Conservation (phyloP, 352 stramenopile species). For the Pythium graminicola region DNA sequence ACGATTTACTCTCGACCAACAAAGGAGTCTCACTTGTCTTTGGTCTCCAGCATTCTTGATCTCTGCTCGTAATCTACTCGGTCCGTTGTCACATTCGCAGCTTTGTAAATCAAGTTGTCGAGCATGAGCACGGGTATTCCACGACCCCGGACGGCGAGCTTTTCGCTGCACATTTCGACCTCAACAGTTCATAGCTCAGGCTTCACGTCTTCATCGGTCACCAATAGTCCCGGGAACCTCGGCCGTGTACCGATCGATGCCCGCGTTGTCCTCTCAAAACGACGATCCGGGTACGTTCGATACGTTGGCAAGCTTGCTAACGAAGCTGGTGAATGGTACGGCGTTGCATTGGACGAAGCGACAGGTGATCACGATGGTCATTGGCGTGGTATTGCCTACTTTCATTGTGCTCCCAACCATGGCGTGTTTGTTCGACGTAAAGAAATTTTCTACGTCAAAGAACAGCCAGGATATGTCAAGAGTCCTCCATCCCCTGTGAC, state of each 20-base stretch:
- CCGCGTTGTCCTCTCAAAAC: slow-evolving; percentile 48
- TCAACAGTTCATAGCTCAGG: not conserved
- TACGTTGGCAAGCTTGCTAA: slow-evolving; percentile 54
- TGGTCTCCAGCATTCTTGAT: slow-evolving; percentile 5
- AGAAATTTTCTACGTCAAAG: slow-evolving; percentile 51
- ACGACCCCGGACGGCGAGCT: slow-evolving; percentile 16
- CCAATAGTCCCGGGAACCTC: slow-evolving; percentile 14
- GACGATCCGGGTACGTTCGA: slow-evolving; percentile 47
- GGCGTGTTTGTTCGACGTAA: slow-evolving; percentile 62
- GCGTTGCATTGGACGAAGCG: slow-evolving; percentile 53
- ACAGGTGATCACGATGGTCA: slow-evolving; percentile 51
- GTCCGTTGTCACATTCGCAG: too few relatives aligned
- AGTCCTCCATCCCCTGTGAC: slow-evolving; percentile 36
- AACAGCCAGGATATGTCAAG: slow-evolving; percentile 29
- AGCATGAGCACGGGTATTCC: slow-evolving; percentile 22
- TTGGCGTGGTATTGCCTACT: slow-evolving; percentile 45
- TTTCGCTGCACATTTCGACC: slow-evolving; percentile 25
- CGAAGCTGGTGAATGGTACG: slow-evolving; percentile 61
- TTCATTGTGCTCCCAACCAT: slow-evolving; percentile 42
- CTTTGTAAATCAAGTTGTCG: not conserved
- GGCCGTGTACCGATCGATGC: slow-evolving; percentile 44
- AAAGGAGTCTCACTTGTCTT: not conserved
- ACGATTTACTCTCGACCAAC: not conserved
- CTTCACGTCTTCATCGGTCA: not conserved
- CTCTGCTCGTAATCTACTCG: slow-evolving; percentile 5